Evolutionary conservation across 495 filamentous ascomycete genomes (phyloP).

Genomic region (Tetracladium marchalianum): DNA sequence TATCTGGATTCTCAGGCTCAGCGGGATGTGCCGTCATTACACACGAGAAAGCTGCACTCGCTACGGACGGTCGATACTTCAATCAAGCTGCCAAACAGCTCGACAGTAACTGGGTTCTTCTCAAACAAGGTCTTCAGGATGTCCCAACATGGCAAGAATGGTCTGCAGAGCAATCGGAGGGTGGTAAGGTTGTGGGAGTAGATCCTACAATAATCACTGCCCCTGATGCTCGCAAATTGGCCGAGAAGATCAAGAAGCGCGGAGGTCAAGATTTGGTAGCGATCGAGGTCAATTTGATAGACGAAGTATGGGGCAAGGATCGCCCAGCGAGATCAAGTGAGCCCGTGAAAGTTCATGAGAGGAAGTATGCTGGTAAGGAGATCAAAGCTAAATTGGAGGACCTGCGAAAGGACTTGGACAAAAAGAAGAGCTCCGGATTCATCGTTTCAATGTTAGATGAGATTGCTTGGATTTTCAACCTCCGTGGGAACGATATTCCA

Average conservation of each 20-base stretch:
- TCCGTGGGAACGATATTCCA: constrained; percentile 91
- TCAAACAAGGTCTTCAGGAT: constrained; percentile 89
- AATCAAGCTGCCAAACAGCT: constrained; percentile 93
- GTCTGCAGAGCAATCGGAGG: constrained; percentile 76
- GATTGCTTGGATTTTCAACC: constrained; percentile 95
- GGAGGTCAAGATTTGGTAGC: constrained; percentile 67
- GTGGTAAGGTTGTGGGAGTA: constrained; percentile 80
- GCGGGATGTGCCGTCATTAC: constrained; percentile 90
- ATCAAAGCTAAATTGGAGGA: constrained; percentile 78
- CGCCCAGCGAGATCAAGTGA: constrained; percentile 69
- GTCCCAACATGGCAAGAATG: constrained; percentile 98
- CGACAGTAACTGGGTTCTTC: constrained; percentile 80
- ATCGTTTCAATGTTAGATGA: constrained; percentile 96
- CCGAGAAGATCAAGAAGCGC: constrained; percentile 79
- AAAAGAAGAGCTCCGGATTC: constrained; percentile 80
- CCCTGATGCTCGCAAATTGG: constrained; percentile 74
- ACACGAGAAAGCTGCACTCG: constrained; percentile 74
- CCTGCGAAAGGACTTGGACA: constrained; percentile 82
- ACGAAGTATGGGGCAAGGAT: constrained; percentile 71
- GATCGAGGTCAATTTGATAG: constrained; percentile 73
- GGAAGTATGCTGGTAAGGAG: constrained; percentile 73
- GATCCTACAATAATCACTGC: constrained; percentile 85
- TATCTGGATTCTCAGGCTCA: constrained; percentile 92
- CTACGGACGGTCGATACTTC: constrained; percentile 97
- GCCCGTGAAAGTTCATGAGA: constrained; percentile 55